These are phyloP conservation scores for Fusarium subtropicale DNA, from an alignment of 2,329 filamentous ascomycete genomes.

Conservation along the genomic window DNA sequence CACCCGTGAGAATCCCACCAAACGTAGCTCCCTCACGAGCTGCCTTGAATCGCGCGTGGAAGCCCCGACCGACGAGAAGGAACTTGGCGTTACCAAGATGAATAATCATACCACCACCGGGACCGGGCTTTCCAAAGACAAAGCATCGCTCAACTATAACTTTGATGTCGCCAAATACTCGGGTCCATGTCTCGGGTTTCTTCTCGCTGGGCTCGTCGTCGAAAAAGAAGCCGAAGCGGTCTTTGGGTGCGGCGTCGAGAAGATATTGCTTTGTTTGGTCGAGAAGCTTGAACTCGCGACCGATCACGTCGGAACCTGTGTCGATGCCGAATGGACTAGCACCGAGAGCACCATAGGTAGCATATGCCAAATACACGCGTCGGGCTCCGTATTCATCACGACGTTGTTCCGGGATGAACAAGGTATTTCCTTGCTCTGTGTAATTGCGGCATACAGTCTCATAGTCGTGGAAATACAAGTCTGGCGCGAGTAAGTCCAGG, in stretches of 20 bases:
- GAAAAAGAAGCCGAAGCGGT: conserved; percentile 55
- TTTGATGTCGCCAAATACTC: conserved; percentile 50
- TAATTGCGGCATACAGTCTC: conserved; percentile 58
- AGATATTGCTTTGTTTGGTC: conserved; percentile 46
- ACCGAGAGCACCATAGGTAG: conserved; percentile 55
- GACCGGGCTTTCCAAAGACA: conserved; percentile 55
- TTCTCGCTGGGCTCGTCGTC: conserved; percentile 49
- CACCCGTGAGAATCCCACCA: conserved; percentile 52
- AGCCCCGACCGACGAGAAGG: conserved; percentile 53
- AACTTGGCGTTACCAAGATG: conserved; percentile 53
- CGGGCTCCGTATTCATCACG: conserved; percentile 60
- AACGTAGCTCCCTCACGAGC: conserved; percentile 50
- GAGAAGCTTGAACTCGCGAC: conserved; percentile 50
- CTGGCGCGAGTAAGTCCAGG: conserved; percentile 61
- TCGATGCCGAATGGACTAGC: conserved; percentile 56
- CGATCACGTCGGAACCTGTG: conserved; percentile 48
- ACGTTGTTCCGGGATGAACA: conserved; percentile 65
- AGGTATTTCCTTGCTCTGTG: conserved; percentile 55
- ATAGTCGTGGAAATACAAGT: conserved; percentile 63
- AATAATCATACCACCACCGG: conserved; percentile 55
- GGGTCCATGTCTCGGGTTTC: conserved; percentile 44
- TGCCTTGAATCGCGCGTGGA: conserved; percentile 53
- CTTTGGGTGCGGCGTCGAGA: conserved; percentile 47
- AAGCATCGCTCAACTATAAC: conserved; percentile 54
- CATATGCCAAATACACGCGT: conserved; percentile 57